Base-by-base conservation (phyloP, 1,139 yeast species). In the Saccharomyces pastorianus region DNA sequence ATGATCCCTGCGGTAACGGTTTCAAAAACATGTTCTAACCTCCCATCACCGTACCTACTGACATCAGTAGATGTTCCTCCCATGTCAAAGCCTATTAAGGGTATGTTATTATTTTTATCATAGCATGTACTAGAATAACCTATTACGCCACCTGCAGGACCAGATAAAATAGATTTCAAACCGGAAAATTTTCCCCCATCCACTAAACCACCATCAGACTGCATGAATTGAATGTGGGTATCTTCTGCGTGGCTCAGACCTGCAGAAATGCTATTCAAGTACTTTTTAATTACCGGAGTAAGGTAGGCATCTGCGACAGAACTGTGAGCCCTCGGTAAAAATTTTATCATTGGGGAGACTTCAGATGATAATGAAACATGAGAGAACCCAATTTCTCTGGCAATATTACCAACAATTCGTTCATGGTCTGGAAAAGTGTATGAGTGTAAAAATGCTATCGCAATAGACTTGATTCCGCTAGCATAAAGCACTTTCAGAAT, bases 251-350 rank as follows among this genome's bases (percentile, higher is more conserved):
- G 80, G 48, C 71, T 71, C 60, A 86, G 75, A 1, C 93, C 93
- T 3, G 75, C 65, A 51, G 83, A 79, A 62, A 87, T 84, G 20
- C 83, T 79, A 34, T 75, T 68, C 47, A 86, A 73, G 65, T 86
- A 86, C 34, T 79, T 75, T 56, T 79, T 75, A 50, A 86, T 83
- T 51, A 83, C 85, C 1, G 95, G 95, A 2, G 91, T 84, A 56
- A 87, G 70, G 64, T 86, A 86, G 1, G 93, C 88, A 70, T 87
- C 93, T 0, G 88, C 89, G 20, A 83, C 80, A 3, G 88, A 77
- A 14, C 90, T 84, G 60, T 84, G 84, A 1, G 89, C 87, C 56
- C 95, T 74, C 13, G 86, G 80, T 28, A 86, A 81, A 46, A 81
- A 77, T 65, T 85, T 85, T 59, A 86, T 83, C 85, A 85, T 84